Percentiles rank a stretch among this genome's conserved stretches.
Conservation (phyloP, 208 protist species). For the Crithidia brevicula region DNA sequence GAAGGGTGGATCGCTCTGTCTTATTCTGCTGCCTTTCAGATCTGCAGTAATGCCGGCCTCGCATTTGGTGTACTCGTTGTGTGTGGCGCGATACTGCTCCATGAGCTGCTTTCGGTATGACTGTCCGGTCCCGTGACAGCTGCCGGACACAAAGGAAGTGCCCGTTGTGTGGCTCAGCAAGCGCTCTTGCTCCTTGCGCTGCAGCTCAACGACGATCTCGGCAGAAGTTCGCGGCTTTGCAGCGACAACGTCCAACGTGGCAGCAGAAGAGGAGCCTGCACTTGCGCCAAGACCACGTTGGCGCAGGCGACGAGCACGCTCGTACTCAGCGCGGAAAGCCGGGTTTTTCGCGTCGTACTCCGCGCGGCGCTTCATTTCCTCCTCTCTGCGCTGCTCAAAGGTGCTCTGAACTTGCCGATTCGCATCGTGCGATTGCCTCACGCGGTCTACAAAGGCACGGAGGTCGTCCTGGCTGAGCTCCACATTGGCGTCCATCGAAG, state of each 20-base stretch:
- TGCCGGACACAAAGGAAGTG: background rate
- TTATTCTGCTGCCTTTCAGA: background rate
- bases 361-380: constrained; percentile 81
- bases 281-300: constrained; percentile 25
- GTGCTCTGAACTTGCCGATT: constrained; percentile 44
- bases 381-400: constrained; percentile 79
- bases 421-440: constrained; percentile 50
- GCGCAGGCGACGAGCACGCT: constrained; percentile 44
- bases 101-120: constrained; percentile 51
- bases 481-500: constrained; percentile 83
- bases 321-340: constrained; percentile 72
- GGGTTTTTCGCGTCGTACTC: constrained; percentile 84
- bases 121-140: background rate
- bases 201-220: constrained; percentile 54
- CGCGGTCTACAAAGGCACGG: constrained; percentile 80
- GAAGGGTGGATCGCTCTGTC: constrained; percentile 42
- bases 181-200: constrained; percentile 47
- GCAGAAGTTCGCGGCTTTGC: constrained; percentile 50
- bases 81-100: constrained; percentile 42
- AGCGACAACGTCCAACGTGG: background rate
- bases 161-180: constrained; percentile 29
- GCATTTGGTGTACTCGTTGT: constrained; percentile 24
- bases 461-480: constrained; percentile 79
- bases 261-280: constrained; percentile 23
- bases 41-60: constrained; percentile 8